These are phyloP conservation scores for Leucogyrophana mollusca DNA, from an alignment of 768 basidiomycete species.

Conservation along the genomic window DNA sequence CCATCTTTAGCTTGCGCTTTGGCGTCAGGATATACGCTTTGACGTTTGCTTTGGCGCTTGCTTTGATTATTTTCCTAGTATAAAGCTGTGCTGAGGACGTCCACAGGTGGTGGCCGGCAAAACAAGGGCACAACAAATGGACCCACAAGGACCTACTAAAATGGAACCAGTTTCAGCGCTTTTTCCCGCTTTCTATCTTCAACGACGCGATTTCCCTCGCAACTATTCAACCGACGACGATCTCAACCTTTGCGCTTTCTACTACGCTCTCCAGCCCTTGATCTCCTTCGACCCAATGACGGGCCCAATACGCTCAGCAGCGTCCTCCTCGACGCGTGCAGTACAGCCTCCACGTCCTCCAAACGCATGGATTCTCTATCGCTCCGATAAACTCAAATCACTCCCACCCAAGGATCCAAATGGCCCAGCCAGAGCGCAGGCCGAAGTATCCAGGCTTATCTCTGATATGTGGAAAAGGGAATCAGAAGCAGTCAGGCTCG, in stretches of 20 bases:
- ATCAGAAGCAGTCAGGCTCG: constrained; percentile 39
- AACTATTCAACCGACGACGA: constrained; percentile 5
- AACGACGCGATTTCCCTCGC: constrained; percentile 23
- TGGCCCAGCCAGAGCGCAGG: constrained; percentile 47
- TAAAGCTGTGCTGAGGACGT: background rate
- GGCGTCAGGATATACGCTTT: background rate
- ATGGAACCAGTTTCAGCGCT: constrained; percentile 16
- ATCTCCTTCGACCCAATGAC: constrained; percentile 17
- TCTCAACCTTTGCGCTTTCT: constrained; percentile 6
- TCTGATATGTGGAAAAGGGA: constrained; percentile 65
- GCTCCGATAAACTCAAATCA: constrained; percentile 53
- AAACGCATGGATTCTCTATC: constrained; percentile 84
- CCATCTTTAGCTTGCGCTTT: too few relatives aligned
- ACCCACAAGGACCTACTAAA: constrained; percentile 36
- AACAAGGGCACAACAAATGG: constrained; percentile 33
- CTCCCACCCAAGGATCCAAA: constrained; percentile 35
- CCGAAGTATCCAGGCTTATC: constrained; percentile 63
- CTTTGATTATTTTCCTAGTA: background rate
- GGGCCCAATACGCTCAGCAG: constrained; percentile 14
- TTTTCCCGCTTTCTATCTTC: constrained; percentile 22
- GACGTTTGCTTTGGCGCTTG: background rate
- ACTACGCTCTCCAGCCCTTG: constrained; percentile 6
- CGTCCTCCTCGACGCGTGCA: constrained; percentile 4
- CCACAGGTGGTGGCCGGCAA: constrained; percentile 5
- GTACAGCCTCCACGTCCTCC: constrained; percentile 61